phyloP scores from a whole-genome alignment of 2,329 filamentous ascomycete genomes.

The Fusarium scirpi region DNA sequence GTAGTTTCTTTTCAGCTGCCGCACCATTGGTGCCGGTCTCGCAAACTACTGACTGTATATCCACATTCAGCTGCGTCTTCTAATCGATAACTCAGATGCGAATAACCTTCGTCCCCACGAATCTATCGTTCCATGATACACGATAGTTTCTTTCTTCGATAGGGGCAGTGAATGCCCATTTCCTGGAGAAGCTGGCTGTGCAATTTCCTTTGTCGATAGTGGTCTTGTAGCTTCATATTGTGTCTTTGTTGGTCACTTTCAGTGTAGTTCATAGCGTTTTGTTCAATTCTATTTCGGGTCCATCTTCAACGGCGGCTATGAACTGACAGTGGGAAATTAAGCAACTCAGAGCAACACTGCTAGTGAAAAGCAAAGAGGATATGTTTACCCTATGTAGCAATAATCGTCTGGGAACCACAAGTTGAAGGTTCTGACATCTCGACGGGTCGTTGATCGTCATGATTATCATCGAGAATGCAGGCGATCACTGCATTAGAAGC shows the following conservation, averaged over 20 bases:
- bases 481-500: conserved; percentile 4
- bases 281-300: conserved; percentile 36
- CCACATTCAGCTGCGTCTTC: conserved; percentile 13
- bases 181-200: not conserved
- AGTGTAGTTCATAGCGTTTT: conserved; percentile 4
- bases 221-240: not conserved
- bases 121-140: not conserved
- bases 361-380: not conserved
- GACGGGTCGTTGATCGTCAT: conserved; percentile 10
- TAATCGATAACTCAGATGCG: conserved; percentile 12
- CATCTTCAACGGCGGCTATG: not conserved
- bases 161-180: conserved; percentile 15
- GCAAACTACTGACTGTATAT: not conserved
- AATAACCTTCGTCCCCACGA: conserved; percentile 4
- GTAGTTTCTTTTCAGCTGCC: conserved; percentile 19
- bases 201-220: conserved; percentile 9
- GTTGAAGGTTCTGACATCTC: conserved; percentile 7
- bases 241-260: not conserved
- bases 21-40: conserved; percentile 24
- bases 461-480: not conserved
- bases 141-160: not conserved
- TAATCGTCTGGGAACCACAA: conserved; percentile 3
- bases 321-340: conserved; percentile 15
- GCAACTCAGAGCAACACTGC: not conserved
- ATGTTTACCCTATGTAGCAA: not conserved